Evolutionary conservation across 257 asterid species (phyloP).

Genomic region (Solanum appendiculatum): DNA sequence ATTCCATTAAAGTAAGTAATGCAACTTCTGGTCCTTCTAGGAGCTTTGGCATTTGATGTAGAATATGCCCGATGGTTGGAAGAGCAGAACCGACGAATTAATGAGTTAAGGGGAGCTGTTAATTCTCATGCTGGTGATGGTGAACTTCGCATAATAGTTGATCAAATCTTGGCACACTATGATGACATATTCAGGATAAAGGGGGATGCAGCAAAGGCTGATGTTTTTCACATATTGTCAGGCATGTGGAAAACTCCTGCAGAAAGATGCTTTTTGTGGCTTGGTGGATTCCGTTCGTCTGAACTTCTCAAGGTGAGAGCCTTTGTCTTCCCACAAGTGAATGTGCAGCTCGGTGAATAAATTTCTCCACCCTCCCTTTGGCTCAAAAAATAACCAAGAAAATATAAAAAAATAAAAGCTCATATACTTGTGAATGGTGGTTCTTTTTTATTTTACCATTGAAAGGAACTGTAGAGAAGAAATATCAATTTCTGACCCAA

Average conservation of each 20-base stretch:
- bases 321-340: neutral
- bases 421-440: neutral
- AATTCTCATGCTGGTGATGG: conserved; percentile 91
- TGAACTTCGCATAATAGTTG: conserved; percentile 90
- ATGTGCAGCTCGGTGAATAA: neutral
- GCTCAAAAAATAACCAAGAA: neutral
- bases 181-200: conserved; percentile 88
- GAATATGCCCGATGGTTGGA: conserved; percentile 97
- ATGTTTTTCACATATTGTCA: conserved; percentile 86
- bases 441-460: neutral
- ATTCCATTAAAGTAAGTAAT: neutral
- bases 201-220: conserved; percentile 90
- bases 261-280: conserved; percentile 95
- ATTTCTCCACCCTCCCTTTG: neutral
- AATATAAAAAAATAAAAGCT: neutral
- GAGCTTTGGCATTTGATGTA: conserved; percentile 96
- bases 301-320: conserved; percentile 74
- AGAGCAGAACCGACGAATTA: conserved; percentile 80
- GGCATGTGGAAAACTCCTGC: conserved; percentile 99
- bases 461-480: neutral
- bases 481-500: neutral
- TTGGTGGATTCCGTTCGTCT: conserved; percentile 95
- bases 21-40: conserved; percentile 25
- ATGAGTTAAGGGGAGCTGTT: conserved; percentile 92
- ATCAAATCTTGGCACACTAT: conserved; percentile 74